phyloP scores from a whole-genome alignment of 345 rosid genomes.

The Rhodamnia rubescens region DNA sequence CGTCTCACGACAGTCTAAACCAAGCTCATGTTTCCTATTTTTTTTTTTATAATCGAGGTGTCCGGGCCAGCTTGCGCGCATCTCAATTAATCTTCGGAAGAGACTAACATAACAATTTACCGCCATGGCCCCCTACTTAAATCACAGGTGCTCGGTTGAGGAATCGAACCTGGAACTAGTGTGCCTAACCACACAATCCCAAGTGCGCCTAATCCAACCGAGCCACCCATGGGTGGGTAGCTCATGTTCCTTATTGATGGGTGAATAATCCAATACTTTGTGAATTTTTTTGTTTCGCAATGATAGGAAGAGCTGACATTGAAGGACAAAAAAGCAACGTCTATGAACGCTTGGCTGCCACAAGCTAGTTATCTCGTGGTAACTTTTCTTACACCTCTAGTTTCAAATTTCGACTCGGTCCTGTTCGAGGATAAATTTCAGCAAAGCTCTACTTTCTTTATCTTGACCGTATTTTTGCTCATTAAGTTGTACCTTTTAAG shows the following conservation, averaged over 20 bases:
- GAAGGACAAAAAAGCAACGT: slow-evolving; percentile 12
- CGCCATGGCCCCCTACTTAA: too few species aligned
- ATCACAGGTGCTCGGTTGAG: too few species aligned
- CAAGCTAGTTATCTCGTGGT: too few species aligned
- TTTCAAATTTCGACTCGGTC: not conserved
- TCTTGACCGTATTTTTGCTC: not conserved
- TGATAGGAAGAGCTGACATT: slow-evolving; percentile 14
- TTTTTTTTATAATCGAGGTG: too few species aligned
- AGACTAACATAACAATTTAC: too few species aligned
- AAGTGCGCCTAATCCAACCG: too few species aligned
- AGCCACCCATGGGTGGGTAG: too few species aligned
- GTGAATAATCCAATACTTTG: slow-evolving; percentile 12
- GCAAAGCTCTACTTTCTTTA: not conserved
- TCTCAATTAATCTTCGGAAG: too few species aligned
- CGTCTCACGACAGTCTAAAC: not conserved
- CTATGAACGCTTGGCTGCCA: not conserved
- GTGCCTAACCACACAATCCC: too few species aligned
- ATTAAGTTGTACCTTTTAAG: not conserved
- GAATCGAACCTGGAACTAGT: too few species aligned
- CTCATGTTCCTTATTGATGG: slow-evolving; percentile 4
- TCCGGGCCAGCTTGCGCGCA: too few species aligned
- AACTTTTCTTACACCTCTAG: too few species aligned
- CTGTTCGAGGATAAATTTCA: not conserved
- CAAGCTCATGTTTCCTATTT: slow-evolving; percentile 4
- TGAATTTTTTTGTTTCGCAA: slow-evolving; percentile 7